These are phyloP conservation scores for Byssoonygena ceratinophila DNA, from an alignment of 2,329 filamentous ascomycete genomes.

Conservation along the genomic window DNA sequence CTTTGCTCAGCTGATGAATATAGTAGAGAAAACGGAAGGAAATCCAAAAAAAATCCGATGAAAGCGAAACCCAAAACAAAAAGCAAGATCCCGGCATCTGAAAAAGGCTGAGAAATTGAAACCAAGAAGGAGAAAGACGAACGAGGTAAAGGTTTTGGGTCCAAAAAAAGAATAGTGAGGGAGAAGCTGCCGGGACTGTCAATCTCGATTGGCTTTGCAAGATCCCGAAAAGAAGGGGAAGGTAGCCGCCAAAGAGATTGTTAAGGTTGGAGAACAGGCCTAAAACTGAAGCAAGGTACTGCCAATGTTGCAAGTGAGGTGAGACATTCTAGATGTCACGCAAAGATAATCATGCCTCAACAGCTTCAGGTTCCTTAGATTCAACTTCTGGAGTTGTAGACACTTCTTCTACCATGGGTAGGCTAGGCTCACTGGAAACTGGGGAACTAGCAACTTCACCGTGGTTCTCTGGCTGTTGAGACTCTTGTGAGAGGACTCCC, in stretches of 20 bases:
- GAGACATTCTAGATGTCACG: background rate
- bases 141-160: background rate
- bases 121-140: background rate
- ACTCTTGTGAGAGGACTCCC: background rate
- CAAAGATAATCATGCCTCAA: background rate
- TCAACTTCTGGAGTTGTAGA: background rate
- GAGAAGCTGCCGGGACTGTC: background rate
- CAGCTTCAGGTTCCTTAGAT: background rate
- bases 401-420: background rate
- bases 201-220: too few species aligned
- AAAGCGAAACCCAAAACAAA: background rate
- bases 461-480: background rate
- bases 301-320: background rate
- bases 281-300: background rate
- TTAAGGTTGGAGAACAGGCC: background rate
- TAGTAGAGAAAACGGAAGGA: background rate
- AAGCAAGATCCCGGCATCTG: background rate
- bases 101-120: background rate
- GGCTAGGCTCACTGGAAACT: background rate
- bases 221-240: too few species aligned
- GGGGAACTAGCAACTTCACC: background rate
- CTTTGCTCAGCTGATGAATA: slow-evolving; percentile 6
- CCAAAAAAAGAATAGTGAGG: background rate
- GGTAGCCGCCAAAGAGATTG: background rate
- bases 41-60: background rate